Conservation (phyloP, 2,329 filamentous ascomycete genomes). For the Stenocarpella maydis region DNA sequence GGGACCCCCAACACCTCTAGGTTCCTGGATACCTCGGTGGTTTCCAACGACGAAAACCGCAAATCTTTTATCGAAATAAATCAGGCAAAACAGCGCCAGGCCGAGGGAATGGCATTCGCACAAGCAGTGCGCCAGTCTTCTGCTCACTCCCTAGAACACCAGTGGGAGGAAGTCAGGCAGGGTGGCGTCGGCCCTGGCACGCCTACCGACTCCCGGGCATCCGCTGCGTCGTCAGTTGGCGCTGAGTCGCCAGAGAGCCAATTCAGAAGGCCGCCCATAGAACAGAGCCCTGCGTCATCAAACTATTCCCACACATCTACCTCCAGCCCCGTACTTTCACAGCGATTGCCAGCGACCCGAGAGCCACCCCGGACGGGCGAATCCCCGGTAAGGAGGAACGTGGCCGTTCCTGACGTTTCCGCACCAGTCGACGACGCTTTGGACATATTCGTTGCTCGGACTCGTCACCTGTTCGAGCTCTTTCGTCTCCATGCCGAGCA, state of each 20-base stretch:
- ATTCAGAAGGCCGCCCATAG: conserved; percentile 39
- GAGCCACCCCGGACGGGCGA: conserved; percentile 34
- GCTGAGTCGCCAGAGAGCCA: conserved; percentile 37
- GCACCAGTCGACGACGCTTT: conserved; percentile 67
- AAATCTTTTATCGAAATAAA: conserved; percentile 67
- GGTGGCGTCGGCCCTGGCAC: conserved; percentile 33
- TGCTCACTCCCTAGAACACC: conserved; percentile 43
- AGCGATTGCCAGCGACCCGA: conserved; percentile 40
- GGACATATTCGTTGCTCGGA: conserved; percentile 73
- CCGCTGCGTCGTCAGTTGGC: conserved; percentile 21
- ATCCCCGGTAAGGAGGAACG: conserved; percentile 38
- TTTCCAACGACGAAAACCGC: conserved; percentile 59
- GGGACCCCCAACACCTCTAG: conserved; percentile 43
- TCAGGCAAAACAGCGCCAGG: conserved; percentile 67
- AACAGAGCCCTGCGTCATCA: conserved; percentile 51
- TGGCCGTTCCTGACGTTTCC: conserved; percentile 5
- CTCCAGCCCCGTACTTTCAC: conserved; percentile 34
- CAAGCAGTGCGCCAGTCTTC: conserved; percentile 54
- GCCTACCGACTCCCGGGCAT: conserved; percentile 39
- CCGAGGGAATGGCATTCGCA: conserved; percentile 66
- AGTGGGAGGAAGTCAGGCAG: conserved; percentile 40
- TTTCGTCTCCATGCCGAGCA: conserved; percentile 82
- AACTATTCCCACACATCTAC: conserved; percentile 40
- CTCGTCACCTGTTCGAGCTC: conserved; percentile 76
- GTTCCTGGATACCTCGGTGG: conserved; percentile 47